Conservation (phyloP, 192 early-diverging fungal species). For the Oehlia diaphana region DNA sequence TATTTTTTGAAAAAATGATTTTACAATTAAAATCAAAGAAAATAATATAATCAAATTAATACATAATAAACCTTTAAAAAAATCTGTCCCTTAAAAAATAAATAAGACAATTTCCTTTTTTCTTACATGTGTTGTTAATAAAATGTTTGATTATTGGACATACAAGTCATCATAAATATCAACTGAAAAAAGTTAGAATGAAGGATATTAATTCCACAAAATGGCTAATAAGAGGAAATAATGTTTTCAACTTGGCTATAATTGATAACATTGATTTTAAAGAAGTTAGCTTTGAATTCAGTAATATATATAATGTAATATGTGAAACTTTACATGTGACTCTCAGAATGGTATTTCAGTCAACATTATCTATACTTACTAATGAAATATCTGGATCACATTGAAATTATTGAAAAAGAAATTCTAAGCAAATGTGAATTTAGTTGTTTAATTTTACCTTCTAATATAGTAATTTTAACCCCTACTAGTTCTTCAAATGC, state of each 20-base stretch:
- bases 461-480: neutral
- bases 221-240: neutral
- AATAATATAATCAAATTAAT: neutral
- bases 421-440: neutral
- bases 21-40: neutral
- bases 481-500: neutral
- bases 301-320: neutral
- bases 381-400: neutral
- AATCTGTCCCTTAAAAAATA: neutral
- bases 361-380: neutral
- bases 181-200: neutral
- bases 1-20: neutral
- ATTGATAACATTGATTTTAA: slow-evolving; percentile 10
- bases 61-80: neutral
- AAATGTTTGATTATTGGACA: neutral
- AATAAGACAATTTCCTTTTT: slow-evolving; percentile 3
- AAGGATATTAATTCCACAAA: neutral
- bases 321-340: neutral
- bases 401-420: neutral
- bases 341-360: neutral
- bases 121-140: neutral
- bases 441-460: neutral
- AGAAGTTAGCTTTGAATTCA: neutral
- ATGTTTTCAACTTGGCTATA: neutral
- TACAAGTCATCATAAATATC: neutral